Percentiles rank a stretch among this genome's conserved stretches.
Evolutionary conservation across 305 asterid species (phyloP).

Genomic region (Solanum aculeatissimum): DNA sequence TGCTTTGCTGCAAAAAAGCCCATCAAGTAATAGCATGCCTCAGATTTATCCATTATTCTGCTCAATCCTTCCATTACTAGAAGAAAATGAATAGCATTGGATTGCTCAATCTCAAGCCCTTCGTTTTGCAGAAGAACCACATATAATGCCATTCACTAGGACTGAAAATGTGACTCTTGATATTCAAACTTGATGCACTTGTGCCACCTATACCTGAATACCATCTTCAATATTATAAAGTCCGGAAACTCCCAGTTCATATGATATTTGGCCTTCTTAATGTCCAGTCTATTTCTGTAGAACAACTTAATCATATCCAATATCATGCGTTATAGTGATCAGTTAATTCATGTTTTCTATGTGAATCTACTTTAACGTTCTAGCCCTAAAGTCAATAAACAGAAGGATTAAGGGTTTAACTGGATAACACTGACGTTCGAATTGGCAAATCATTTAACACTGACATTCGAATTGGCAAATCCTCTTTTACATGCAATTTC

Average conservation of each 20-base stretch:
- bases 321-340: background rate
- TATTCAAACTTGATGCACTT: background rate
- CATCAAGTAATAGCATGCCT: background rate
- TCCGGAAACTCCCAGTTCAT: background rate
- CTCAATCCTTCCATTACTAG: background rate
- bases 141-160: background rate
- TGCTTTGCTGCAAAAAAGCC: background rate
- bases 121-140: background rate
- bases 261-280: background rate
- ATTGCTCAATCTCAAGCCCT: background rate
- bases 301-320: background rate
- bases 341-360: background rate
- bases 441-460: background rate
- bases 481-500: background rate
- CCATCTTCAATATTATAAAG: background rate
- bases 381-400: background rate
- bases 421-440: background rate
- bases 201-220: background rate
- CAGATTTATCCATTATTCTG: background rate
- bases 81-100: background rate
- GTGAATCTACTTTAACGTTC: background rate
- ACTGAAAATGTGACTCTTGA: background rate
- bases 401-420: background rate
- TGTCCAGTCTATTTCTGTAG: background rate
- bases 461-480: background rate